phyloP scores from a whole-genome alignment of 148 eudicot species.

The Hydrangea macrophylla region DNA sequence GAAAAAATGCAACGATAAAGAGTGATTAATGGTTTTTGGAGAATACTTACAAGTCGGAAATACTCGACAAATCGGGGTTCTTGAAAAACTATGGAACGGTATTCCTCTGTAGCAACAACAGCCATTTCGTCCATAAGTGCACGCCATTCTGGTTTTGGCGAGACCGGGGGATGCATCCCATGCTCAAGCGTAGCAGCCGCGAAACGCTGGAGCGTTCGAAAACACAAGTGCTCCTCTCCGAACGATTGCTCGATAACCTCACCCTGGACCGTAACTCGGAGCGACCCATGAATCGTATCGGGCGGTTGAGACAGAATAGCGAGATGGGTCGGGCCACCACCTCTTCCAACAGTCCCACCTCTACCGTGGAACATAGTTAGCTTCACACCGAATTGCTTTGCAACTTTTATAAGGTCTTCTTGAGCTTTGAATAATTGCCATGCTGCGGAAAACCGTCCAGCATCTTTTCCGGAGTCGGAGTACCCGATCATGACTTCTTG shows the following conservation, averaged over 20 bases:
- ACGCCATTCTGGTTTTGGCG: constrained; percentile 97
- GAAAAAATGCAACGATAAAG: neutral
- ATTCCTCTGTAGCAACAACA: constrained; percentile 74
- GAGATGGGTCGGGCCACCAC: constrained; percentile 98
- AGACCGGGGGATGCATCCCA: constrained; percentile 89
- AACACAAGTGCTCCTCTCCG: constrained; percentile 96
- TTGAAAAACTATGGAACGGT: constrained; percentile 81
- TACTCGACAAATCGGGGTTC: constrained; percentile 98
- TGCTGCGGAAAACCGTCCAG: constrained; percentile 93
- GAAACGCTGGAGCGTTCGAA: constrained; percentile 93
- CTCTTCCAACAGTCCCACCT: constrained; percentile 98
- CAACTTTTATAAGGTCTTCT: constrained; percentile 89
- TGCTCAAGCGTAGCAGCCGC: constrained; percentile 98
- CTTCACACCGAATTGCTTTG: constrained; percentile 83
- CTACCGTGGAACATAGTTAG: constrained; percentile 96
- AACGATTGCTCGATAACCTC: constrained; percentile 98
- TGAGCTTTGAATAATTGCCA: constrained; percentile 97
- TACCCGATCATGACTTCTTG: constrained; percentile 99
- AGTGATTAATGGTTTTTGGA: neutral
- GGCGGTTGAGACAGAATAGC: constrained; percentile 99
- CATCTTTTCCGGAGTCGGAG: constrained; percentile 96
- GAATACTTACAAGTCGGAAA: constrained; percentile 77
- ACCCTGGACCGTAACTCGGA: constrained; percentile 96
- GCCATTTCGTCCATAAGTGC: constrained; percentile 85
- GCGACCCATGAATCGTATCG: constrained; percentile 81